These are phyloP conservation scores for Decorospora gaudefroyi DNA, from an alignment of 2,329 filamentous ascomycete species.

Conservation along the genomic window DNA sequence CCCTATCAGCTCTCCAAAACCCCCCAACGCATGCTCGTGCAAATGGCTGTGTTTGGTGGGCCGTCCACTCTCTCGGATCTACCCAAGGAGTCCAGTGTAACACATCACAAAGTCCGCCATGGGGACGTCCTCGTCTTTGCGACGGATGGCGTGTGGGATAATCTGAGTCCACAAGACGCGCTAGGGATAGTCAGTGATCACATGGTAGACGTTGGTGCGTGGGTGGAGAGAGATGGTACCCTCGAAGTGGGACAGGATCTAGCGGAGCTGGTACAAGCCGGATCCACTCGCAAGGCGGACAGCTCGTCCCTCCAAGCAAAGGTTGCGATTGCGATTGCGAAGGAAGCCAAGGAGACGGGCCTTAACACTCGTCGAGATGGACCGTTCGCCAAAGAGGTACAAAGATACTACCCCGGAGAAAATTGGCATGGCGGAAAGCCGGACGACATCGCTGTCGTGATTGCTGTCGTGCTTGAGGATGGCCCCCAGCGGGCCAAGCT, in stretches of 20 bases:
- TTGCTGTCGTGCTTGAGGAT: conserved; percentile 56
- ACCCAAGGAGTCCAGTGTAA: conserved; percentile 81
- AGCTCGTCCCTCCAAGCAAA: conserved; percentile 71
- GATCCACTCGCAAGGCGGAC: conserved; percentile 49
- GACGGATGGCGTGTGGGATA: conserved; percentile 95
- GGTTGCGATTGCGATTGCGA: conserved; percentile 77
- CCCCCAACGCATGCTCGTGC: conserved; percentile 75
- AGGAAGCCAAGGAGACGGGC: conserved; percentile 83
- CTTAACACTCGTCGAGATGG: conserved; percentile 80
- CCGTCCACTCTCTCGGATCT: conserved; percentile 73
- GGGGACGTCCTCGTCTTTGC: conserved; percentile 94
- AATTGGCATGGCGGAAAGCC: conserved; percentile 90
- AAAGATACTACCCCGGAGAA: conserved; percentile 83
- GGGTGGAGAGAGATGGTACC: conserved; percentile 61
- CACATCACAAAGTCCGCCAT: conserved; percentile 75
- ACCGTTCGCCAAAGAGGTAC: conserved; percentile 93
- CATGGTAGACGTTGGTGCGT: conserved; percentile 76
- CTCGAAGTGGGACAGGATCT: conserved; percentile 65
- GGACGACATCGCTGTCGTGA: conserved; percentile 90
- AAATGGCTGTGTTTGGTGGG: conserved; percentile 79
- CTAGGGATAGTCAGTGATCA: conserved; percentile 75
- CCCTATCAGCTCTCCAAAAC: conserved; percentile 92
- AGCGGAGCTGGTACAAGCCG: conserved; percentile 56
- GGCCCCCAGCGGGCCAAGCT: conserved; percentile 17
- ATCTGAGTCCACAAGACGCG: conserved; percentile 88